Percentiles rank a stretch among this genome's conserved stretches.
Evolutionary conservation across 2,329 filamentous ascomycete genomes (phyloP).

Genomic region (Nigrospora osmanthi): DNA sequence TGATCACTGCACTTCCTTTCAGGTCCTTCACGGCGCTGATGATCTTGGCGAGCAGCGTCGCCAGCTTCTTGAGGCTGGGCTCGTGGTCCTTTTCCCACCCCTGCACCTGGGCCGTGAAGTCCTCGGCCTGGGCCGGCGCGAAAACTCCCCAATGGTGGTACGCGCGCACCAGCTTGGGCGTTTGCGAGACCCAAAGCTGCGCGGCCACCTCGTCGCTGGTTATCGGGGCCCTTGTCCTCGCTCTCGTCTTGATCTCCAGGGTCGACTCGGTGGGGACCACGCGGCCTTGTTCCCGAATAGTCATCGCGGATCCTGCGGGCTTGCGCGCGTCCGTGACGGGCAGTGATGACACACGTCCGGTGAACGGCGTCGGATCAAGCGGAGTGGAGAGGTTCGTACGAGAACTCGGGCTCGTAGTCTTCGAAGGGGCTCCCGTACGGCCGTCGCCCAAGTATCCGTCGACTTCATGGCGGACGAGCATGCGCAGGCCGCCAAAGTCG

Average conservation of each 20-base stretch:
- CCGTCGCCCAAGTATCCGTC: constrained; percentile 27
- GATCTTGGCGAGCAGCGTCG: constrained; percentile 22
- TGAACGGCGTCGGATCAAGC: constrained; percentile 18
- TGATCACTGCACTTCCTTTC: not conserved
- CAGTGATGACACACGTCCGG: not conserved
- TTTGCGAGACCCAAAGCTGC: constrained; percentile 39
- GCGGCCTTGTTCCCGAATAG: constrained; percentile 21
- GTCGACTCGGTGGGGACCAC: constrained; percentile 24
- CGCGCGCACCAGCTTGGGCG: constrained; percentile 35
- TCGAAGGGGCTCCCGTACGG: not conserved
- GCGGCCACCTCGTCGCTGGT: constrained; percentile 24
- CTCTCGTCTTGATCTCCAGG: constrained; percentile 37
- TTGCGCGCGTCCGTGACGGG: not conserved
- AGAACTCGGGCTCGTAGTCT: not conserved
- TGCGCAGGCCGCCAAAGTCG: constrained; percentile 27
- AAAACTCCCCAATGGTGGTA: constrained; percentile 31
- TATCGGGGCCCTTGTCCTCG: constrained; percentile 18
- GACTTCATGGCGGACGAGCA: constrained; percentile 34
- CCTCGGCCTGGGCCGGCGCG: constrained; percentile 21
- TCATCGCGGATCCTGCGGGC: constrained; percentile 15
- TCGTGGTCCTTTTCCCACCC: constrained; percentile 27
- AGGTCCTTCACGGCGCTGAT: constrained; percentile 12
- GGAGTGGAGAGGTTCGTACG: constrained; percentile 10
- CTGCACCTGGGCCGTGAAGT: constrained; percentile 21
- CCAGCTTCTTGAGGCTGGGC: constrained; percentile 19